Conservation (phyloP, 1,139 yeast genomes). For the Blastobotrys proliferans region DNA sequence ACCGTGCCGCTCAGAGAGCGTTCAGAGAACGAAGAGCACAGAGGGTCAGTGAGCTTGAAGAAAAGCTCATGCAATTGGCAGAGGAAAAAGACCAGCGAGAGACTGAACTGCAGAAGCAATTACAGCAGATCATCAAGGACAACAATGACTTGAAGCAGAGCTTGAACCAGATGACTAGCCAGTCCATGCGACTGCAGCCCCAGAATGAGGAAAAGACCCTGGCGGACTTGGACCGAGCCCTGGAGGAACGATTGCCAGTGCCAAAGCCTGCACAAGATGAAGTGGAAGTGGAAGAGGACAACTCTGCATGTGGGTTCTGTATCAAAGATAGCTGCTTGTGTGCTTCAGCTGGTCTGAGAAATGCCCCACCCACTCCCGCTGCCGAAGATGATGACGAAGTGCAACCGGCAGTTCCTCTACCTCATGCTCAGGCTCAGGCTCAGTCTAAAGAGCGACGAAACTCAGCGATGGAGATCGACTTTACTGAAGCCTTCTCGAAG, state of each 20-base stretch:
- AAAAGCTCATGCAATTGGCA: slow-evolving; percentile 56
- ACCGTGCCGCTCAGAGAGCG: slow-evolving; percentile 93
- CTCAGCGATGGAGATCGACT: slow-evolving; percentile 32
- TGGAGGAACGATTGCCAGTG: slow-evolving; percentile 38
- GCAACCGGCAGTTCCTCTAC: background rate
- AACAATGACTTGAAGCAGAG: slow-evolving; percentile 20
- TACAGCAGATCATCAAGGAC: slow-evolving; percentile 21
- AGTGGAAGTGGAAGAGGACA: slow-evolving; percentile 15
- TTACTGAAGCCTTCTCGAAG: slow-evolving; percentile 28
- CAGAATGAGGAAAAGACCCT: slow-evolving; percentile 25
- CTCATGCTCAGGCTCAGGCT: slow-evolving; percentile 6
- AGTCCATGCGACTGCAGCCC: slow-evolving; percentile 9
- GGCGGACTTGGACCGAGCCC: slow-evolving; percentile 38
- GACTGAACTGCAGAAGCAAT: slow-evolving; percentile 19
- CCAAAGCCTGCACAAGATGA: slow-evolving; percentile 19
- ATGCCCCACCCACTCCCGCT: background rate
- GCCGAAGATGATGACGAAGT: background rate
- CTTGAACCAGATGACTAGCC: slow-evolving; percentile 17
- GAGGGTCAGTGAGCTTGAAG: slow-evolving; percentile 51
- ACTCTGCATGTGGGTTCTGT: slow-evolving; percentile 61
- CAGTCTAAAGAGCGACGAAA: slow-evolving; percentile 1
- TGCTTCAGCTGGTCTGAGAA: slow-evolving; percentile 50
- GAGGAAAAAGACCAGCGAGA: slow-evolving; percentile 43
- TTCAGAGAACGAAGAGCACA: slow-evolving; percentile 78
- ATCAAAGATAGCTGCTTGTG: slow-evolving; percentile 67